Conservation (phyloP, 2,329 filamentous ascomycete species). For the Myriosclerotinia scirpicola region DNA sequence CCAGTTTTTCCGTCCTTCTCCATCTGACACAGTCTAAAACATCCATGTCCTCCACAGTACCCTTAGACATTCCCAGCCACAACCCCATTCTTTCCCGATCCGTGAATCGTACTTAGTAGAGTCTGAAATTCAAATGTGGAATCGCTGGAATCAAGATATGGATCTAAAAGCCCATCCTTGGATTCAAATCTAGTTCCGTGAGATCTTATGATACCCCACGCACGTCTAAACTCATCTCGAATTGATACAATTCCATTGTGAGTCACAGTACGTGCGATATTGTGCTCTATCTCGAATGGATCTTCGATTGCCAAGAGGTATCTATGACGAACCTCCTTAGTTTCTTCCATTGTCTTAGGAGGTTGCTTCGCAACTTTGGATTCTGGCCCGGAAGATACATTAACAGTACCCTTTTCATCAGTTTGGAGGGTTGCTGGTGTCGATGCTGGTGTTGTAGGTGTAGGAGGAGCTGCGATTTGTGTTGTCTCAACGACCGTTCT, state of each 20-base stretch:
- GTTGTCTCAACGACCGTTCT: conserved; percentile 64
- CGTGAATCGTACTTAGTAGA: conserved; percentile 36
- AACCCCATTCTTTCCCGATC: conserved; percentile 14
- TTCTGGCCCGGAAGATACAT: conserved; percentile 17
- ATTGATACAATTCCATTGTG: conserved; percentile 80
- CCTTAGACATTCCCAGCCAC: conserved; percentile 2
- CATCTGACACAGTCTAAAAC: neutral
- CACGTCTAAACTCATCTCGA: conserved; percentile 79
- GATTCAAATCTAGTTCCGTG: conserved; percentile 45
- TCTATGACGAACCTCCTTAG: conserved; percentile 71
- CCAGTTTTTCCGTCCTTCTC: conserved; percentile 8
- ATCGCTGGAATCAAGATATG: conserved; percentile 21
- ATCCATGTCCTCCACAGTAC: neutral
- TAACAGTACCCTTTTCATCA: neutral
- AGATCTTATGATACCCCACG: conserved; percentile 67
- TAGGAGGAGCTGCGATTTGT: conserved; percentile 39
- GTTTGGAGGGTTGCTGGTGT: neutral
- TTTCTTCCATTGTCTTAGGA: conserved; percentile 36
- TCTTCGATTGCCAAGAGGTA: conserved; percentile 91
- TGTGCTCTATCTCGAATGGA: conserved; percentile 85
- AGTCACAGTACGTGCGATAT: conserved; percentile 82
- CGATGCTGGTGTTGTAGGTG: conserved; percentile 28
- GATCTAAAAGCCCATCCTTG: conserved; percentile 35
- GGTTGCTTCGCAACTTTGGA: conserved; percentile 26
- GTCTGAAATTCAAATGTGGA: conserved; percentile 29